Conservation (phyloP, 768 basidiomycete genomes). For the Coprinopsis marcescibilis region DNA sequence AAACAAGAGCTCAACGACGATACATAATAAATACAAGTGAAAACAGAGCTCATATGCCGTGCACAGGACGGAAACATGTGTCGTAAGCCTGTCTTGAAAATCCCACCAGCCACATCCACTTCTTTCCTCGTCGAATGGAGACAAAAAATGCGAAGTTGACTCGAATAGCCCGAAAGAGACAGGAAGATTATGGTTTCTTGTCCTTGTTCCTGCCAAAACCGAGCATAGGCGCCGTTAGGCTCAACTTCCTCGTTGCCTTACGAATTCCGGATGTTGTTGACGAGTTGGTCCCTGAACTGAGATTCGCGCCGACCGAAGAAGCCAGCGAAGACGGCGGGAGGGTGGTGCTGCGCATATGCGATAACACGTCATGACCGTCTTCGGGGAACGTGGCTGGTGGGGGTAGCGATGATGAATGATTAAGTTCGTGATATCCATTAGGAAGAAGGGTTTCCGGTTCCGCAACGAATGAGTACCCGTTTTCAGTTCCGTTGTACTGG, state of each 20-base stretch:
- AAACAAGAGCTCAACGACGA: neutral
- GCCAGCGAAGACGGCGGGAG: constrained; percentile 18
- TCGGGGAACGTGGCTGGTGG: constrained; percentile 7
- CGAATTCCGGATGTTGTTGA: constrained; percentile 25
- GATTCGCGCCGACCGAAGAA: constrained; percentile 17
- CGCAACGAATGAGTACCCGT: constrained; percentile 8
- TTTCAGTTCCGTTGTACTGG: neutral
- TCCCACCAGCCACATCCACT: no score
- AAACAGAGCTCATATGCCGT: neutral
- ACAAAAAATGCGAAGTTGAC: no score
- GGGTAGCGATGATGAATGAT: constrained; percentile 2
- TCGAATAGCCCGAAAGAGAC: neutral
- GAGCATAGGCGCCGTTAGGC: constrained; percentile 58
- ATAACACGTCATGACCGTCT: no score
- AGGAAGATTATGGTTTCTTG: constrained; percentile 30
- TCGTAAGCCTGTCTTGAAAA: no score
- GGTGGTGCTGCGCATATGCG: constrained; percentile 11
- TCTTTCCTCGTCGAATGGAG: no score
- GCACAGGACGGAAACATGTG: no score
- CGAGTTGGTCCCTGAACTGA: constrained; percentile 17
- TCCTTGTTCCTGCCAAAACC: constrained; percentile 47
- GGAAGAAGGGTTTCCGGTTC: constrained; percentile 7
- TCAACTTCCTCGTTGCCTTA: constrained; percentile 58
- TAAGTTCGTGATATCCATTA: neutral
- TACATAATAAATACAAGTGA: neutral